These are phyloP conservation scores for Thelonectria rubi DNA, from an alignment of 2,329 filamentous ascomycete genomes.

Conservation along the genomic window DNA sequence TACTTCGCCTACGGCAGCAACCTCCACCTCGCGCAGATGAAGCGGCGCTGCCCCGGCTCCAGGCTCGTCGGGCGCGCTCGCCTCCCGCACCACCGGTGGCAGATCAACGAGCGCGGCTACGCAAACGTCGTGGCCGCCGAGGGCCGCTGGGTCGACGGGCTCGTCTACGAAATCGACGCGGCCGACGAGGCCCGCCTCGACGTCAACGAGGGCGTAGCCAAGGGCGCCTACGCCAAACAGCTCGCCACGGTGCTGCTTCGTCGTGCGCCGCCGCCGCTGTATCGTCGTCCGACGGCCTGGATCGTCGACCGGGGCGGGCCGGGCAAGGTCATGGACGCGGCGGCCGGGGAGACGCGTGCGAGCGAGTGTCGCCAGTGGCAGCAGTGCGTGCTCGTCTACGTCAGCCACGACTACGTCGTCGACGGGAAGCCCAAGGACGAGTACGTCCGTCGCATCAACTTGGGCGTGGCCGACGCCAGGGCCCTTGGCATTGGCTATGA, in stretches of 20 bases:
- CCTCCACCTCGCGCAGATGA: conserved; percentile 56
- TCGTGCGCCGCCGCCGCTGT: conserved; percentile 45
- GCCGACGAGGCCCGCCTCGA: conserved; percentile 52
- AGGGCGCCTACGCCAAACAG: conserved; percentile 50
- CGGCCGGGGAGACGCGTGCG: conserved; percentile 24
- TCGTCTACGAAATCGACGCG: conserved; percentile 52
- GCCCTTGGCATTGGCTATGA: conserved; percentile 47
- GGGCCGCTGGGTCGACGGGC: conserved; percentile 51
- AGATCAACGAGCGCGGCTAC: conserved; percentile 58
- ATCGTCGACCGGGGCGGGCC: conserved; percentile 51
- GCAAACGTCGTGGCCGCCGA: conserved; percentile 52
- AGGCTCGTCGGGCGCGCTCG: conserved; percentile 51
- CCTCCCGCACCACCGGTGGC: conserved; percentile 53
- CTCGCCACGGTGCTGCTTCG: conserved; percentile 47
- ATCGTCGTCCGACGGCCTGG: conserved; percentile 50
- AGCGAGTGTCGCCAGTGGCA: too few species aligned
- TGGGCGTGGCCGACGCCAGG: conserved; percentile 49
- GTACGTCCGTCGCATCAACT: conserved; percentile 53
- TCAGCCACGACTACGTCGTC: conserved; percentile 46
- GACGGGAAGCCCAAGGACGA: conserved; percentile 51
- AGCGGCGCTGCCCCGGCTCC: conserved; percentile 53
- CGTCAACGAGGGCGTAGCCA: conserved; percentile 52
- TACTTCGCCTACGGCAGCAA: conserved; percentile 61
- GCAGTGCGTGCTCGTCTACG: conserved; percentile 51
- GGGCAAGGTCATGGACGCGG: conserved; percentile 37